Evolutionary conservation across 148 eudicot species (phyloP).

Genomic region (Hydrangea macrophylla): DNA sequence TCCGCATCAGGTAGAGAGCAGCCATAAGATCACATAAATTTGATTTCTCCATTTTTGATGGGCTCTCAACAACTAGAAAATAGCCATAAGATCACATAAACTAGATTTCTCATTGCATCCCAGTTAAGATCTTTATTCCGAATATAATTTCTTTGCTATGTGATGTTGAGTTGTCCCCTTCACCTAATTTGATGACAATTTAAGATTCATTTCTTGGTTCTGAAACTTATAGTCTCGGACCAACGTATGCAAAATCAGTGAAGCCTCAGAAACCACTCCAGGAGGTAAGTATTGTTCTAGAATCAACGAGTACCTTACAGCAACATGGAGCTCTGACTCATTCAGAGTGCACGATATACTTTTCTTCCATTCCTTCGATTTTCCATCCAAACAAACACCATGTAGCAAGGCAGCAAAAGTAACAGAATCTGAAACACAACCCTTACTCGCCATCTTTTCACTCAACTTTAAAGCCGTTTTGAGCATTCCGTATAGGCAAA

Average conservation of each 20-base stretch:
- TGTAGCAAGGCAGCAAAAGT: slow-evolving; percentile 63
- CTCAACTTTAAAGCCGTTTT: slow-evolving; percentile 50
- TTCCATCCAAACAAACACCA: slow-evolving; percentile 74
- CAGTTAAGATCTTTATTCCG: not conserved
- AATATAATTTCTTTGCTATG: not conserved
- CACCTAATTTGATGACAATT: slow-evolving; percentile 28
- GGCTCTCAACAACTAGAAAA: not conserved
- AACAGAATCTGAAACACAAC: slow-evolving; percentile 49
- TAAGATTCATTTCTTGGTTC: slow-evolving; percentile 22
- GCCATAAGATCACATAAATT: not conserved
- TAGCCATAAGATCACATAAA: not conserved
- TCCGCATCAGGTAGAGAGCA: not conserved
- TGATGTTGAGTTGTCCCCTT: not conserved
- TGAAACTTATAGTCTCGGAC: slow-evolving; percentile 35
- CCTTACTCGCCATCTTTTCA: slow-evolving; percentile 45
- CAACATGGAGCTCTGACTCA: slow-evolving; percentile 47
- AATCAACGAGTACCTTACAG: slow-evolving; percentile 51
- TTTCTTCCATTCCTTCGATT: slow-evolving; percentile 63
- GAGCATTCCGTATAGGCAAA: slow-evolving; percentile 68
- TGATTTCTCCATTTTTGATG: slow-evolving; percentile 10
- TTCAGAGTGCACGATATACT: slow-evolving; percentile 46
- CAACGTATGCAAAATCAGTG: slow-evolving; percentile 55
- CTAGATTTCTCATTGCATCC: not conserved
- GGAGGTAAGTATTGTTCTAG: slow-evolving; percentile 45
- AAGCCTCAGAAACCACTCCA: slow-evolving; percentile 49